A percentile compares a stretch with the other conserved stretches of the same genome.
These are phyloP conservation scores for Ceratobasidium sp. DNA, from an alignment of 1,284 basidiomycete genomes.

Conservation along the genomic window DNA sequence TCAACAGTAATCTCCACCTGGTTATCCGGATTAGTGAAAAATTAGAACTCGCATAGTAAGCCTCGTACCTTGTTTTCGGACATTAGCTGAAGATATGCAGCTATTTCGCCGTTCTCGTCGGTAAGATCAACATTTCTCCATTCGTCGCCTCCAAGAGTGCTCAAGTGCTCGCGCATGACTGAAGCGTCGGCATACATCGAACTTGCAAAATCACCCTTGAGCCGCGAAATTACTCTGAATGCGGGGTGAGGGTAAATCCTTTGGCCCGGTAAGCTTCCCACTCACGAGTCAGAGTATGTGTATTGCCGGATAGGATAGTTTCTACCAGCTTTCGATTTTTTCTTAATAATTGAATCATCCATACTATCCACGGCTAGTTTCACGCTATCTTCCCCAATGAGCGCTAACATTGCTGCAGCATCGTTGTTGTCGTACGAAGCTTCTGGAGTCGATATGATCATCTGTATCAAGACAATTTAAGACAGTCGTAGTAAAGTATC, in stretches of 20 bases:
- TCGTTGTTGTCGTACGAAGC: constrained; percentile 72
- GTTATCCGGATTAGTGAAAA: neutral
- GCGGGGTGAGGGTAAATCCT: constrained; percentile 42
- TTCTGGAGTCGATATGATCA: constrained; percentile 78
- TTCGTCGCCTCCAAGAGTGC: constrained; percentile 60
- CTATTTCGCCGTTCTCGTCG: constrained; percentile 73
- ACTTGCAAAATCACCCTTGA: constrained; percentile 77
- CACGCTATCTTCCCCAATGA: constrained; percentile 67
- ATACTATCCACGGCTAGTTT: constrained; percentile 63
- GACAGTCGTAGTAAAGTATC: neutral
- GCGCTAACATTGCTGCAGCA: constrained; percentile 70
- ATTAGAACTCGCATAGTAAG: neutral
- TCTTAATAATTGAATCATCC: constrained; percentile 52
- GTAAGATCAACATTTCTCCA: constrained; percentile 57
- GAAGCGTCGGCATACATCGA: constrained; percentile 72
- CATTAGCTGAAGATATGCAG: constrained; percentile 75
- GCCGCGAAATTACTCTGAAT: constrained; percentile 61
- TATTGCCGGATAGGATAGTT: constrained; percentile 39
- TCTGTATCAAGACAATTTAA: constrained; percentile 60
- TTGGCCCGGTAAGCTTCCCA: no score
- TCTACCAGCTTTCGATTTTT: constrained; percentile 36
- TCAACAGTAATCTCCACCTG: constrained; percentile 79
- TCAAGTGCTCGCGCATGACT: constrained; percentile 69
- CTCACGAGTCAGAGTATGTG: constrained; percentile 50
- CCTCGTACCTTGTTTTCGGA: constrained; percentile 73